Conservation (phyloP, 306 rosid species). For the Purshia tridentata region DNA sequence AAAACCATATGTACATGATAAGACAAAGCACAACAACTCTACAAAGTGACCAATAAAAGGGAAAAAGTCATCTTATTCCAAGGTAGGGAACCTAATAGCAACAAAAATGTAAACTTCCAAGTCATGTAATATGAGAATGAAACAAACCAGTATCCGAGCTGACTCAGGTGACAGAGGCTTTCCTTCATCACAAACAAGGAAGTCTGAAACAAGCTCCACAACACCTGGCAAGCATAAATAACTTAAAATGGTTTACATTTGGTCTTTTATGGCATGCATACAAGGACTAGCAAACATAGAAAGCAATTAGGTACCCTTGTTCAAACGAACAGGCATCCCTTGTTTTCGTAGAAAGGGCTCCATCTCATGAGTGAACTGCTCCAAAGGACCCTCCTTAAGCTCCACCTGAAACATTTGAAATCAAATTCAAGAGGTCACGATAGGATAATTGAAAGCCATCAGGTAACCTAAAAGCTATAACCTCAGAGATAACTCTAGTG, state of each 20-base stretch:
- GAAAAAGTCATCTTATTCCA: neutral
- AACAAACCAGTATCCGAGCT: slow-evolving; percentile 72
- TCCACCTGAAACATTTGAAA: slow-evolving; percentile 58
- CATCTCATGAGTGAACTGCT: slow-evolving; percentile 93
- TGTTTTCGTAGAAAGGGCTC: slow-evolving; percentile 93
- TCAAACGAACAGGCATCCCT: slow-evolving; percentile 96
- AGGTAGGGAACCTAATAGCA: neutral
- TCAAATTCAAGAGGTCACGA: neutral
- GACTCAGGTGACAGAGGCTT: slow-evolving; percentile 93
- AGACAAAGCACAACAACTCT: no score
- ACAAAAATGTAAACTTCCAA: neutral
- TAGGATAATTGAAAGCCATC: neutral
- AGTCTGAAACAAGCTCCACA: slow-evolving; percentile 85
- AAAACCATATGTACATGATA: neutral
- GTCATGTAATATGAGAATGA: neutral
- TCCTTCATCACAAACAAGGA: slow-evolving; percentile 85
- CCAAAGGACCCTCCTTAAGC: slow-evolving; percentile 92
- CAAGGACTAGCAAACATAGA: neutral
- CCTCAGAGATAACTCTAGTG: neutral
- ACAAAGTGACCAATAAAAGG: neutral
- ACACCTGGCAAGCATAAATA: slow-evolving; percentile 61
- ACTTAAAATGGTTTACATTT: neutral
- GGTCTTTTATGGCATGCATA: neutral
- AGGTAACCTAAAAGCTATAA: neutral
- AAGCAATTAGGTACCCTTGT: slow-evolving; percentile 55